These are phyloP conservation scores for Lentinula lateritia DNA, from an alignment of 768 basidiomycete species.

Conservation along the genomic window DNA sequence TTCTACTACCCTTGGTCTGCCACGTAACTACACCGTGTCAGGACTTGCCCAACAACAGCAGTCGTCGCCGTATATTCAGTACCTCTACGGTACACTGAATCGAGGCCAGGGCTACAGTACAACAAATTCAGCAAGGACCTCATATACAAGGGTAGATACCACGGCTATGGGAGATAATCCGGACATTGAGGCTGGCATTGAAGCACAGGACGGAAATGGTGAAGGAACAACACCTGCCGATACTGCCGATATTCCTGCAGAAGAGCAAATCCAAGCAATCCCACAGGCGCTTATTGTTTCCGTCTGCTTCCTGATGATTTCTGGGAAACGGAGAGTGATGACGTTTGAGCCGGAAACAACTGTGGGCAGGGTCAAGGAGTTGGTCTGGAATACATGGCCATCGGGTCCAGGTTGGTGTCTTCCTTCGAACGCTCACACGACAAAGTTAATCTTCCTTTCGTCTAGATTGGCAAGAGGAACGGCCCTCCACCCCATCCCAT, in stretches of 20 bases:
- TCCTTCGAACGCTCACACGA: neutral
- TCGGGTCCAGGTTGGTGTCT: conserved; percentile 33
- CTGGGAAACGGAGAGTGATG: conserved; percentile 64
- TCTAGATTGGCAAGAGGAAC: conserved; percentile 73
- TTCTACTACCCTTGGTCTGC: neutral
- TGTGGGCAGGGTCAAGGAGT: conserved; percentile 74
- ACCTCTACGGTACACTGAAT: neutral
- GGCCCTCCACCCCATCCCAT: conserved; percentile 73
- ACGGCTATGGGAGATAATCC: neutral
- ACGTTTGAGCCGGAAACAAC: conserved; percentile 72
- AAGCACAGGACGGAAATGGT: neutral
- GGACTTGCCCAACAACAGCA: neutral
- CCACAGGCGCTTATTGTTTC: conserved; percentile 62
- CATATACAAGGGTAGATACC: neutral
- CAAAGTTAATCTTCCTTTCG: neutral
- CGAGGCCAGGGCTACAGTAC: conserved; percentile 3
- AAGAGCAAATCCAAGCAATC: conserved; percentile 12
- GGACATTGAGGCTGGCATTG: neutral
- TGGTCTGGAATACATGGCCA: conserved; percentile 82
- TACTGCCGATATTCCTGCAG: neutral
- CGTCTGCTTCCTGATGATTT: conserved; percentile 69
- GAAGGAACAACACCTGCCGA: neutral
- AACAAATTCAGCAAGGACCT: conserved; percentile 2
- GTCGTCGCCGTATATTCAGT: neutral
- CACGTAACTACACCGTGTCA: conserved; percentile 3